These are phyloP conservation scores for Ophiocytium majus DNA, from an alignment of 352 stramenopile genomes.

Conservation along the genomic window DNA sequence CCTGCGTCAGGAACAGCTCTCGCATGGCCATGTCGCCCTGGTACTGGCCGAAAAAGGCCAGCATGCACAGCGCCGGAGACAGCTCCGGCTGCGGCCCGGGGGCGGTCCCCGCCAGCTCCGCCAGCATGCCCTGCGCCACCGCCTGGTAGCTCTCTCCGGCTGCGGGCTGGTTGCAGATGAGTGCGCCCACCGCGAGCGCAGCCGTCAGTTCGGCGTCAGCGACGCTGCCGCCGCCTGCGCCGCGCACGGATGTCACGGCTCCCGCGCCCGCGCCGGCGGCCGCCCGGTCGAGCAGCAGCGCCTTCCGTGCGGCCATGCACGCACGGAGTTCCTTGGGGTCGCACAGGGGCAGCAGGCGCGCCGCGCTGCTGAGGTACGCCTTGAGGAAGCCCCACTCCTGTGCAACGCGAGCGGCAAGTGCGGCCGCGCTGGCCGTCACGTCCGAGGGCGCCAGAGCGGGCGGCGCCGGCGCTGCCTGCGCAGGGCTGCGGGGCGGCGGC, in stretches of 20 bases:
- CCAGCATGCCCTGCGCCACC: conserved; percentile 24
- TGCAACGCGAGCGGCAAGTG: background rate
- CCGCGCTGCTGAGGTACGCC: conserved; percentile 29
- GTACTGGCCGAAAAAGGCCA: conserved; percentile 47
- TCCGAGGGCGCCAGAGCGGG: no score
- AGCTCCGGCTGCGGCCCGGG: background rate
- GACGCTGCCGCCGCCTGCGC: background rate
- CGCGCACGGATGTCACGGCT: no score
- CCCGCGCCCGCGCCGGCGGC: no score
- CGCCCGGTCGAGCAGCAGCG: background rate
- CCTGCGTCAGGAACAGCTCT: conserved; percentile 26
- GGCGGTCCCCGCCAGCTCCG: background rate
- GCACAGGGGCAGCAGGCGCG: conserved; percentile 34
- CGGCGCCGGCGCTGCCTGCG: no score
- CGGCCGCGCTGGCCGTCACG: background rate
- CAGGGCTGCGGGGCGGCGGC: background rate
- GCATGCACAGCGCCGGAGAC: conserved; percentile 23
- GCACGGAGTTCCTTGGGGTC: conserved; percentile 8
- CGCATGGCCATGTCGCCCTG: conserved; percentile 33
- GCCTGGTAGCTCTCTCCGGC: conserved; percentile 31
- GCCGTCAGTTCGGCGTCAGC: conserved; percentile 24
- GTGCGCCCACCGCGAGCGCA: conserved; percentile 39
- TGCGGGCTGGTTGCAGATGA: conserved; percentile 30
- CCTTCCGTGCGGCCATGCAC: conserved; percentile 1
- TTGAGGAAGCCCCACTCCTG: conserved; percentile 34